phyloP scores from a whole-genome alignment of 768 basidiomycete genomes.

The Candolleomyces eurysporus region DNA sequence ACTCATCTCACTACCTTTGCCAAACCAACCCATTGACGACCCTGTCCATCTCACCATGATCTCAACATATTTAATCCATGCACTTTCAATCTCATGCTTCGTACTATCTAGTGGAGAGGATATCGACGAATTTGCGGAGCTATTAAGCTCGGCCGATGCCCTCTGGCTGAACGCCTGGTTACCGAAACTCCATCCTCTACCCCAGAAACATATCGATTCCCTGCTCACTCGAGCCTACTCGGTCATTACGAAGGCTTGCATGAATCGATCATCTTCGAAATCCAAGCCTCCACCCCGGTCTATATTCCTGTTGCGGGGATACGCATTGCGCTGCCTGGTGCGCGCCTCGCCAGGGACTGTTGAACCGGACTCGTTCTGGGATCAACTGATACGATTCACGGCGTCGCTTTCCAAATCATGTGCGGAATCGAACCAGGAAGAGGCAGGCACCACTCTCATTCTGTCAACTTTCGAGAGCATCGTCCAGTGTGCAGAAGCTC shows the following conservation, averaged over 20 bases:
- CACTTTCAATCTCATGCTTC: constrained; percentile 32
- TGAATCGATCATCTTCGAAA: constrained; percentile 12
- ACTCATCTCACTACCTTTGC: constrained; percentile 33
- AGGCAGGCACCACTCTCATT: constrained; percentile 34
- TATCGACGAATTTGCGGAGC: constrained; percentile 18
- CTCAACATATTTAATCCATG: constrained; percentile 58
- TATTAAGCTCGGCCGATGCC: constrained; percentile 16
- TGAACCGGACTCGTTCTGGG: constrained; percentile 64
- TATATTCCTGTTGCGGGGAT: constrained; percentile 38
- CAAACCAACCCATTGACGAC: constrained; percentile 27
- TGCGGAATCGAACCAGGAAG: constrained; percentile 16
- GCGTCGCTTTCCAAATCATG: constrained; percentile 40
- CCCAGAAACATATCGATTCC: constrained; percentile 54
- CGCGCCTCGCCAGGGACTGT: constrained; percentile 46
- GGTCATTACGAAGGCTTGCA: constrained; percentile 42
- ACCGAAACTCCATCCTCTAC: constrained; percentile 38
- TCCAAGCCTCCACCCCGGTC: constrained; percentile 18
- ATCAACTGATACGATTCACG: constrained; percentile 56
- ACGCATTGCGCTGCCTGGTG: constrained; percentile 43
- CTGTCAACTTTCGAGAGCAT: constrained; percentile 44
- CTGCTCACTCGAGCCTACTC: constrained; percentile 62
- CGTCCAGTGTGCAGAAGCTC: constrained; percentile 36
- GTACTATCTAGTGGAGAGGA: constrained; percentile 1
- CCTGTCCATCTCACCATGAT: constrained; percentile 48
- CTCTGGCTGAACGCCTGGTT: constrained; percentile 54